These are phyloP conservation scores for Lathyrus tuberosus DNA, from an alignment of 306 rosid species.

Conservation along the genomic window DNA sequence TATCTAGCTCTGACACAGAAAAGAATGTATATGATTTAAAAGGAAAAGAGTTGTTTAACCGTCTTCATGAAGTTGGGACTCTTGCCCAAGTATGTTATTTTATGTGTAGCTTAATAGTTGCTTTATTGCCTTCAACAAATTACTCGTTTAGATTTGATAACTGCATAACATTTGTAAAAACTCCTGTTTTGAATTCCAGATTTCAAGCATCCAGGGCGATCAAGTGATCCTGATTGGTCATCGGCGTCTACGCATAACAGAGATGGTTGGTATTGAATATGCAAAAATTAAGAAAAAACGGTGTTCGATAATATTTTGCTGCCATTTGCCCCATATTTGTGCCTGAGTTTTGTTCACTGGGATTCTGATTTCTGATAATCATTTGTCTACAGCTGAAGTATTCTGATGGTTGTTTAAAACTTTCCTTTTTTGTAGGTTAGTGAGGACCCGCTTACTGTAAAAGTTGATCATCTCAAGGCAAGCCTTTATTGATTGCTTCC, in stretches of 20 bases:
- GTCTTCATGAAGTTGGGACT: conserved; percentile 98
- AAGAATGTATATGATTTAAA: conserved; percentile 69
- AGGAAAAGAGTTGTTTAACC: conserved; percentile 84
- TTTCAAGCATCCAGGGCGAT: conserved; percentile 94
- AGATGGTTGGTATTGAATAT: conserved; percentile 68
- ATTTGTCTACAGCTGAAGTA: conserved; percentile 26
- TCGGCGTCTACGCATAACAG: conserved; percentile 88
- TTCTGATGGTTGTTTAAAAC: conserved; percentile 9
- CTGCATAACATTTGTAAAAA: conserved; percentile 3
- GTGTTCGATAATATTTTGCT: conserved; percentile 24
- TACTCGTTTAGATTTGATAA: conserved; percentile 17
- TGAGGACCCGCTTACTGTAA: conserved; percentile 95
- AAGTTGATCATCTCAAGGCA: conserved; percentile 99
- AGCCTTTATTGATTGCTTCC: conserved; percentile 34
- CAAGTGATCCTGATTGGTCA: conserved; percentile 96
- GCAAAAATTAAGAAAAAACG: conserved; percentile 27
- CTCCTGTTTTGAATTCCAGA: conserved; percentile 50
- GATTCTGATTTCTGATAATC: conserved; percentile 24
- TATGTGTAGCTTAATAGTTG: conserved; percentile 25
- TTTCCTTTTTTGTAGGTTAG: conserved; percentile 63
- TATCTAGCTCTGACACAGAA: conserved; percentile 76
- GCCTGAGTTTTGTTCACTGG: conserved; percentile 25
- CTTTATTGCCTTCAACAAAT: conserved; percentile 19
- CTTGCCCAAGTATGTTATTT: conserved; percentile 82
- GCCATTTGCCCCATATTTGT: conserved; percentile 19